Evolutionary conservation across 192 early-diverging fungal species (phyloP).

Genomic region (Bifiguratus adelaidae): DNA sequence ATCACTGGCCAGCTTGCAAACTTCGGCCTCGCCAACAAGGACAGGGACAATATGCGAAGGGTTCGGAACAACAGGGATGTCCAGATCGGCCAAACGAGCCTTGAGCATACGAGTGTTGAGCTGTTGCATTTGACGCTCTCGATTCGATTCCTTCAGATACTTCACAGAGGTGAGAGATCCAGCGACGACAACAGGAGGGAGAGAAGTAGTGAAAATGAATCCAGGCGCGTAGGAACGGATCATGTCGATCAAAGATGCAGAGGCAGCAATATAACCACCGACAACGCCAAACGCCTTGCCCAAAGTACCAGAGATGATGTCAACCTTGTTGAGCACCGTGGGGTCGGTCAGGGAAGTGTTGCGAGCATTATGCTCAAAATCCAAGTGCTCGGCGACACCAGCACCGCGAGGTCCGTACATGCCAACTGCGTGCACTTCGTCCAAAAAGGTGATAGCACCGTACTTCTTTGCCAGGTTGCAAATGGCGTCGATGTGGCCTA

Average conservation of each 20-base stretch:
- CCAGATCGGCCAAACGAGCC: conserved; percentile 59
- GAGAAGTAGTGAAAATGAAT: conserved; percentile 98
- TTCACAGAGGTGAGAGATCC: conserved; percentile 89
- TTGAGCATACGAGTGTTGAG: conserved; percentile 87
- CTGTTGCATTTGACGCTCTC: conserved; percentile 89
- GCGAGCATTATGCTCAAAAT: conserved; percentile 57
- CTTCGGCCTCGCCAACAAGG: conserved; percentile 92
- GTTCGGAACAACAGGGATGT: conserved; percentile 96
- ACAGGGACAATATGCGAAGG: conserved; percentile 99
- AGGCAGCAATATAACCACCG: conserved; percentile 93
- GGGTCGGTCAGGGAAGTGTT: conserved; percentile 32
- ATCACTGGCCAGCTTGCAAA: conserved; percentile 87
- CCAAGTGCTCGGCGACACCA: conserved; percentile 91
- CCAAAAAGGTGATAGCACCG: conserved; percentile 92
- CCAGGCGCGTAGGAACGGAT: conserved; percentile 96
- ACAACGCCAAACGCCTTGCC: conserved; percentile 97
- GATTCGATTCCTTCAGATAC: conserved; percentile 76
- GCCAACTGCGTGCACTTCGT: conserved; percentile 98
- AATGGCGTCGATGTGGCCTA: conserved; percentile 88
- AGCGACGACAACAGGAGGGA: conserved; percentile 86
- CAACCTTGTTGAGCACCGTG: conserved; percentile 73
- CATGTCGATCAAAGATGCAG: conserved; percentile 84
- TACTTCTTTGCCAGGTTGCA: conserved; percentile 85
- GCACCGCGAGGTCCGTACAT: conserved; percentile 93
- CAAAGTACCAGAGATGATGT: conserved; percentile 93